Evolutionary conservation across 2,329 filamentous ascomycete species (phyloP), one percentile per base, ranked within the genome.

Genomic region (Ophiostoma ips): DNA sequence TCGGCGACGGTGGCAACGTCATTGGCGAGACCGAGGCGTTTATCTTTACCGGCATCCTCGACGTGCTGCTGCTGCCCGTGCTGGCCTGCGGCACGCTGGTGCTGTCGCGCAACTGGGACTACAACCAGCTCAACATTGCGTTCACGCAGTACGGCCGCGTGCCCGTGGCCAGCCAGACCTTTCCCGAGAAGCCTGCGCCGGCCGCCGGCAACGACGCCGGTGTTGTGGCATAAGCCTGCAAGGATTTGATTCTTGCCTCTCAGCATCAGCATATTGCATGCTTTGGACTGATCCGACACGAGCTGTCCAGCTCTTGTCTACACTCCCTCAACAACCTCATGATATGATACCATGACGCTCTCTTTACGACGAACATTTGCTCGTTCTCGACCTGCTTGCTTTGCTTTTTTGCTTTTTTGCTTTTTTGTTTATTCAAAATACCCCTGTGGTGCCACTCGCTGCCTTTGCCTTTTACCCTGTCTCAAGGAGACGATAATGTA

Each of bases 91-190:
- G 63, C 49, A 67, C 72, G 56, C 52, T 75, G 41, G 48, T 68
- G 58, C 60, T 75, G 6, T 64, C 71, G 11, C 63, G 66, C 53
- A 45, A 43, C 50, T 76, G 75, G 72, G 73, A 78, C 59, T 76
- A 73, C 53, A 63, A 63, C 53, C 60, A 62, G 33, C 61, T 77
- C 52, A 73, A 73, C 61, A 59, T 77, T 37, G 66, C 68, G 52
- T 77, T 77, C 55, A 77, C 72, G 19, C 73, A 76, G 59, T 73
- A 75, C 56, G 73, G 73, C 48, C 70, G 72, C 16, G 71, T 75
- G 19, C 57, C 60, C n/a, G 58, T 65, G n/a, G 57, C 57, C 9
- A 56, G 57, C 12, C 68, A 67, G n/a, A 60, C 62, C 41, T 71
- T 65, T 61, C 70, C 70, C 44, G 71, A 74, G 62, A 74, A 75